These are phyloP conservation scores for Fomitopsis palustris DNA, from an alignment of 1,284 basidiomycete species.

Conservation along the genomic window DNA sequence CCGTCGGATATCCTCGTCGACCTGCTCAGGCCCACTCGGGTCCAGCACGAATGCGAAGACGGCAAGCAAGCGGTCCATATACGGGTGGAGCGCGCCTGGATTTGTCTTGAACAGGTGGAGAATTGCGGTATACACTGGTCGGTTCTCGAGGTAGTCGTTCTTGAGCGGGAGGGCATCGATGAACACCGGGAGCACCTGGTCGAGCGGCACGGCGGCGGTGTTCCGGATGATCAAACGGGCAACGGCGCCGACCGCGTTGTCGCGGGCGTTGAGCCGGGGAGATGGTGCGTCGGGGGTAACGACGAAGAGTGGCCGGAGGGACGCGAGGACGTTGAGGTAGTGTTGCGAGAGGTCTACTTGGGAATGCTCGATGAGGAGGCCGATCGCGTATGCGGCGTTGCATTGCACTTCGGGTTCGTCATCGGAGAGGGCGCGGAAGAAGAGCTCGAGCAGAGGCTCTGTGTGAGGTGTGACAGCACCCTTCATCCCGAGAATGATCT, in stretches of 20 bases:
- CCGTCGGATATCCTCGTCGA: conserved; percentile 72
- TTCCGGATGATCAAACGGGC: conserved; percentile 88
- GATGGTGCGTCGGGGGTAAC: conserved; percentile 58
- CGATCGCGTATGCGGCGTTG: conserved; percentile 94
- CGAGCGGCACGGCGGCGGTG: conserved; percentile 79
- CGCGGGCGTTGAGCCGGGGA: conserved; percentile 80
- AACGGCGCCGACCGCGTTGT: conserved; percentile 95
- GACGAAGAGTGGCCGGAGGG: conserved; percentile 83
- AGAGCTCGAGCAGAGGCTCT: conserved; percentile 78
- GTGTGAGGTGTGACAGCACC: conserved; percentile 84
- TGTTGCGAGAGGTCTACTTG: conserved; percentile 82
- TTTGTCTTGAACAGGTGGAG: conserved; percentile 85
- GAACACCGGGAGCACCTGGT: conserved; percentile 87
- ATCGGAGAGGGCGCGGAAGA: conserved; percentile 83
- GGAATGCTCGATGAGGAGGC: conserved; percentile 90
- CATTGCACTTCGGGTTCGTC: conserved; percentile 90
- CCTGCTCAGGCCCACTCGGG: conserved; percentile 67
- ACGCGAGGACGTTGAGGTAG: conserved; percentile 76
- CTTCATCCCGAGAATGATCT: conserved; percentile 95
- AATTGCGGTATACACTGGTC: conserved; percentile 85
- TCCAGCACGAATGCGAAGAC: conserved; percentile 87
- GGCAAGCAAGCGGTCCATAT: conserved; percentile 80
- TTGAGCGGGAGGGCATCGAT: conserved; percentile 82
- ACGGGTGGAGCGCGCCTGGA: conserved; percentile 67
- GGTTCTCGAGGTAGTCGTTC: conserved; percentile 88